Percentiles rank a stretch among this genome's conserved stretches.
phyloP scores from a whole-genome alignment of 352 stramenopile genomes.

The Aphanomyces stellatus region DNA sequence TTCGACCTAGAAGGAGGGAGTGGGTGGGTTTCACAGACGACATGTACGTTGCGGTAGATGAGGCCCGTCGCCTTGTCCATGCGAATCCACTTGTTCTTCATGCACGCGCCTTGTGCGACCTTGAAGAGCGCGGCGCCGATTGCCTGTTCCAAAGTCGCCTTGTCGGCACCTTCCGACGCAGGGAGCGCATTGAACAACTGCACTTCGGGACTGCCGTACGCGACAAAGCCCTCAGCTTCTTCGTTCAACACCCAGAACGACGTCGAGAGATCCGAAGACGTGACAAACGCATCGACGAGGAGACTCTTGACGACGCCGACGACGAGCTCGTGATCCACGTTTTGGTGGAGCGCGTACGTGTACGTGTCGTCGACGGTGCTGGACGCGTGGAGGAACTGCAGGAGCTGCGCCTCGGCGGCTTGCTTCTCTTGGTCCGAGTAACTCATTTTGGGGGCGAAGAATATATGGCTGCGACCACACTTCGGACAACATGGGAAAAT shows the following conservation, averaged over 20 bases:
- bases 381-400: slow-evolving; percentile 41
- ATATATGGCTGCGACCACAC: too few relatives aligned
- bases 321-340: slow-evolving; percentile 87
- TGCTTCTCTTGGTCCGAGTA: slow-evolving; percentile 36
- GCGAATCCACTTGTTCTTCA: slow-evolving; percentile 98
- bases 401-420: slow-evolving; percentile 54
- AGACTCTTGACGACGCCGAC: slow-evolving; percentile 96
- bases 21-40: slow-evolving; percentile 8
- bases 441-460: not conserved
- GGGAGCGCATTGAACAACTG: slow-evolving; percentile 80
- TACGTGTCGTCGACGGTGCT: slow-evolving; percentile 70
- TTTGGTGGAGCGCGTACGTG: slow-evolving; percentile 59
- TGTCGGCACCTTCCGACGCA: slow-evolving; percentile 48
- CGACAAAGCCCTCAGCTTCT: slow-evolving; percentile 77
- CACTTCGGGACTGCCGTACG: slow-evolving; percentile 68
- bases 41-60: slow-evolving; percentile 67
- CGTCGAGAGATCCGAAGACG: slow-evolving; percentile 56
- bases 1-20: slow-evolving; percentile 31
- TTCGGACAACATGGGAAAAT: too few relatives aligned
- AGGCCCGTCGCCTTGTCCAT: slow-evolving; percentile 88
- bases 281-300: slow-evolving; percentile 88
- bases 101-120: slow-evolving; percentile 93
- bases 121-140: slow-evolving; percentile 87
- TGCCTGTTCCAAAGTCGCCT: slow-evolving; percentile 67
- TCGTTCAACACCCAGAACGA: slow-evolving; percentile 92